A percentile compares a stretch with the other conserved stretches of the same genome.
These are phyloP conservation scores for Rhizodiscina lignyota DNA, from an alignment of 495 filamentous ascomycete genomes.

Conservation along the genomic window DNA sequence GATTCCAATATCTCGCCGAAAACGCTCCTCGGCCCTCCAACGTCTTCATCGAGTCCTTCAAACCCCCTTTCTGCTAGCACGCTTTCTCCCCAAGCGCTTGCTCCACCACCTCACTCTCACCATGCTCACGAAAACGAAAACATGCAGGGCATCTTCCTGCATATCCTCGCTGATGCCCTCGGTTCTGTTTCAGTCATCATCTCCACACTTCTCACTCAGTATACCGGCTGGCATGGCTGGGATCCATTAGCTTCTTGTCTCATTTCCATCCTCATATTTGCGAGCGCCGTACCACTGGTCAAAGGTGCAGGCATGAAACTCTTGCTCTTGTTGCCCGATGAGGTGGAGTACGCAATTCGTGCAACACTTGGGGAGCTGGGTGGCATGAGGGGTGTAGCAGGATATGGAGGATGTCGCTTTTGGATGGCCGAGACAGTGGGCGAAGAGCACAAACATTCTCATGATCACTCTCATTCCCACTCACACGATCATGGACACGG, in stretches of 20 bases:
- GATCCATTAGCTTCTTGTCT: slow-evolving; percentile 88
- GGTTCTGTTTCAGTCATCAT: slow-evolving; percentile 90
- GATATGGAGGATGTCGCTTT: slow-evolving; percentile 79
- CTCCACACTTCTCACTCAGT: slow-evolving; percentile 74
- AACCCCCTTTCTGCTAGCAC: slow-evolving; percentile 19
- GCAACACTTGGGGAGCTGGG: slow-evolving; percentile 73
- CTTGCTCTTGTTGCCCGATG: slow-evolving; percentile 67
- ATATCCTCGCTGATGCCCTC: slow-evolving; percentile 87
- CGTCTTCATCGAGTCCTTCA: slow-evolving; percentile 1
- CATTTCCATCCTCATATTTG: slow-evolving; percentile 84
- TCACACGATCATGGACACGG: slow-evolving; percentile 3
- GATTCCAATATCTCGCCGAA: slow-evolving; percentile 8
- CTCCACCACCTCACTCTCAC: slow-evolving; percentile 6
- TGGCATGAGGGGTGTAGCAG: slow-evolving; percentile 64
- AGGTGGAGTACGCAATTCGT: slow-evolving; percentile 76
- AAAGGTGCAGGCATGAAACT: slow-evolving; percentile 65
- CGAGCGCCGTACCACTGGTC: slow-evolving; percentile 75
- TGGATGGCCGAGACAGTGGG: slow-evolving; percentile 67
- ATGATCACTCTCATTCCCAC: slow-evolving; percentile 15
- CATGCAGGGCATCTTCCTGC: slow-evolving; percentile 97
- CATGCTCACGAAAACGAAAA: slow-evolving; percentile 61
- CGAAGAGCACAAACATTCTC: slow-evolving; percentile 14
- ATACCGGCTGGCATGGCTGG: slow-evolving; percentile 81
- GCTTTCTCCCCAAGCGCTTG: slow-evolving; percentile 15
- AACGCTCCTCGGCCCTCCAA: slow-evolving; percentile 19